A percentile compares a stretch with the other conserved stretches of the same genome.
phyloP scores from a whole-genome alignment of 441 rosid species.

The Breynia disticha region DNA sequence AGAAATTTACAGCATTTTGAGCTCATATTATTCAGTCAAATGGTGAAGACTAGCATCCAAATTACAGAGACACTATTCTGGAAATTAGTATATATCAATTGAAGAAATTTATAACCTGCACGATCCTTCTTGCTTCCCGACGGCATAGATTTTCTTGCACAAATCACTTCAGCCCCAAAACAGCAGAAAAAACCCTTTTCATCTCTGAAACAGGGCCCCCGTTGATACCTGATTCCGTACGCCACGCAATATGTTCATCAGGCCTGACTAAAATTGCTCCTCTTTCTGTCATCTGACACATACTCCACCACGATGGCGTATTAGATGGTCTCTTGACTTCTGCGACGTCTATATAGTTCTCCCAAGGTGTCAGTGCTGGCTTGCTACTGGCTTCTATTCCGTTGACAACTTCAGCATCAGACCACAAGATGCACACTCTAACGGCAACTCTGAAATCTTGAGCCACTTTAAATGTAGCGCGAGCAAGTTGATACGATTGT shows the following conservation, averaged over 20 bases:
- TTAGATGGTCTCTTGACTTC: constrained; percentile 35
- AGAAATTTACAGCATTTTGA: too few relatives aligned
- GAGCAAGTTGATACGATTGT: constrained; percentile 34
- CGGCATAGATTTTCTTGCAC: too few relatives aligned
- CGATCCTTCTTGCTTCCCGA: too few relatives aligned
- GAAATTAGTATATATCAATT: too few relatives aligned
- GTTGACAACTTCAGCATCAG: constrained; percentile 17
- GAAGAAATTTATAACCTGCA: too few relatives aligned
- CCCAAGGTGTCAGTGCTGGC: constrained; percentile 45
- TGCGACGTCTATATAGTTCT: constrained; percentile 42
- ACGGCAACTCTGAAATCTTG: constrained; percentile 24
- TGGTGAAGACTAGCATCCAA: too few relatives aligned
- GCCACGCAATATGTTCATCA: constrained; percentile 83
- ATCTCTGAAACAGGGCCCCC: constrained; percentile 39
- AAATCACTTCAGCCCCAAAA: constrained; percentile 15
- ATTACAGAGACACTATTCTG: too few relatives aligned
- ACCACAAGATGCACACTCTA: constrained; percentile 29
- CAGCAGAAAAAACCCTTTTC: constrained; percentile 40
- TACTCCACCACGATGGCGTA: constrained; percentile 64
- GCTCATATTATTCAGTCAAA: too few relatives aligned
- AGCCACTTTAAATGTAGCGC: constrained; percentile 14
- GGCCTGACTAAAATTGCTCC: constrained; percentile 79
- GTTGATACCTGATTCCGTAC: constrained; percentile 31
- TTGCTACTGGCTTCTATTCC: constrained; percentile 27
- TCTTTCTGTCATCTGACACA: constrained; percentile 54